Evolutionary conservation across 1,284 basidiomycete genomes (phyloP).

Genomic region (Ustilago hordei): DNA sequence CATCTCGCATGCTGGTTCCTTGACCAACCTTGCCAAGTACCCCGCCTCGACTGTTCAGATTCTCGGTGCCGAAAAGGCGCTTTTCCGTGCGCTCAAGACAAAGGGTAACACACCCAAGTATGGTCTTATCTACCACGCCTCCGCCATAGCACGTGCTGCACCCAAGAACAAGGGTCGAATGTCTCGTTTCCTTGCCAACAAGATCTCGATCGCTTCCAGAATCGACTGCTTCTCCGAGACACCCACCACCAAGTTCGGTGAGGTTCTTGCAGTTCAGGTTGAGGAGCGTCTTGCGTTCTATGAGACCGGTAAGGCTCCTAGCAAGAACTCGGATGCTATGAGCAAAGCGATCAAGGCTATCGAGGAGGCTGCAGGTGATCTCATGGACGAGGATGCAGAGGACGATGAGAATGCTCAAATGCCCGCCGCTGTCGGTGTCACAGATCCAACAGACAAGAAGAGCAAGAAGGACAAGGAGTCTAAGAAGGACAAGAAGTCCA

Average conservation of each 20-base stretch:
- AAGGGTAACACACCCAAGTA: conserved; percentile 99
- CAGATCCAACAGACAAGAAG: conserved; percentile 58
- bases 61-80: conserved; percentile 95
- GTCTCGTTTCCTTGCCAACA: conserved; percentile 82
- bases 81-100: conserved; percentile 97
- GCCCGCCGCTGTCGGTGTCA: conserved; percentile 68
- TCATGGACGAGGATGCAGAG: conserved; percentile 77
- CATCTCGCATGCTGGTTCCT: conserved; percentile 96
- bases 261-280: conserved; percentile 91
- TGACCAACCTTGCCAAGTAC: conserved; percentile 97
- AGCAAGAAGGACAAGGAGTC: conserved; percentile 76
- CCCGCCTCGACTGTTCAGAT: conserved; percentile 98
- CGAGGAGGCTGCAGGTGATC: conserved; percentile 77
- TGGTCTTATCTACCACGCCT: conserved; percentile 74
- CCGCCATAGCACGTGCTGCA: conserved; percentile 86
- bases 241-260: conserved; percentile 93
- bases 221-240: conserved; percentile 94
- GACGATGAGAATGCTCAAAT: conserved; percentile 74
- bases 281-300: conserved; percentile 96
- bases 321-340: conserved; percentile 73
- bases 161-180: conserved; percentile 98
- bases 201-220: conserved; percentile 95
- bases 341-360: conserved; percentile 86
- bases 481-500: conserved; percentile 79
- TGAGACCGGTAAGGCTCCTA: conserved; percentile 73